phyloP scores from a whole-genome alignment of 1,139 yeast species.

The Sugiyamaella castrensis region DNA sequence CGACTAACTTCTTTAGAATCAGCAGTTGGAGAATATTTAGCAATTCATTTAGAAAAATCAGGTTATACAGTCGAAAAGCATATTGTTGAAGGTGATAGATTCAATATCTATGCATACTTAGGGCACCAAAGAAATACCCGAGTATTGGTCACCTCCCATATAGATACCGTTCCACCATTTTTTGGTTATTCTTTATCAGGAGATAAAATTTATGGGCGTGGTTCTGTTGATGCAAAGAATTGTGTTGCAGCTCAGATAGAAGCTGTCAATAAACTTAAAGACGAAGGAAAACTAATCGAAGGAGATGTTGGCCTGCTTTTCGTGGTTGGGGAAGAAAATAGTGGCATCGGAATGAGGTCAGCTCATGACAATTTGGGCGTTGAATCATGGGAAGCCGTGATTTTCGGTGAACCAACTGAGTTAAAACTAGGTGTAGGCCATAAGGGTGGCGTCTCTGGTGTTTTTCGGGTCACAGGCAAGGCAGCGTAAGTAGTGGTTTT shows the following conservation, averaged over 20 bases:
- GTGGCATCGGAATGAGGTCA: slow-evolving; percentile 58
- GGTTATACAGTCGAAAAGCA: slow-evolving; percentile 54
- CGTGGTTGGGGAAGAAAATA: slow-evolving; percentile 68
- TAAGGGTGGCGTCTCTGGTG: slow-evolving; percentile 50
- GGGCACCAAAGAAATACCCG: slow-evolving; percentile 48
- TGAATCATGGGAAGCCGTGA: slow-evolving; percentile 53
- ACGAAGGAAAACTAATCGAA: slow-evolving; percentile 40
- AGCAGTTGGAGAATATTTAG: slow-evolving; percentile 37
- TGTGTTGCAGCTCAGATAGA: slow-evolving; percentile 62
- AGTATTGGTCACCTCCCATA: slow-evolving; percentile 59
- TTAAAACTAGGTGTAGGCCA: slow-evolving; percentile 67
- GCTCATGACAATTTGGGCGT: slow-evolving; percentile 45
- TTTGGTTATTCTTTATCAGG: slow-evolving; percentile 53
- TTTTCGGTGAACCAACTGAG: slow-evolving; percentile 77
- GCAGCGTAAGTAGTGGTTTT: slow-evolving; percentile 40
- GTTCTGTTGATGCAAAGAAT: slow-evolving; percentile 65
- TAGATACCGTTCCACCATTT: slow-evolving; percentile 71
- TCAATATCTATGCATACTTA: slow-evolving; percentile 57
- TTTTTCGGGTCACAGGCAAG: slow-evolving; percentile 49
- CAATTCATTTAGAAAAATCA: slow-evolving; percentile 38
- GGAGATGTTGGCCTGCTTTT: slow-evolving; percentile 60
- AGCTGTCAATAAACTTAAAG: slow-evolving; percentile 48
- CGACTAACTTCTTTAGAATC: slow-evolving; percentile 13
- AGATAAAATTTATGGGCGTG: slow-evolving; percentile 57
- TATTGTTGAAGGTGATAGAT: slow-evolving; percentile 35